A percentile compares a stretch with the other conserved stretches of the same genome.
phyloP scores from a whole-genome alignment of 805 yeast genomes.

The Metschnikowia aberdeeniae region DNA sequence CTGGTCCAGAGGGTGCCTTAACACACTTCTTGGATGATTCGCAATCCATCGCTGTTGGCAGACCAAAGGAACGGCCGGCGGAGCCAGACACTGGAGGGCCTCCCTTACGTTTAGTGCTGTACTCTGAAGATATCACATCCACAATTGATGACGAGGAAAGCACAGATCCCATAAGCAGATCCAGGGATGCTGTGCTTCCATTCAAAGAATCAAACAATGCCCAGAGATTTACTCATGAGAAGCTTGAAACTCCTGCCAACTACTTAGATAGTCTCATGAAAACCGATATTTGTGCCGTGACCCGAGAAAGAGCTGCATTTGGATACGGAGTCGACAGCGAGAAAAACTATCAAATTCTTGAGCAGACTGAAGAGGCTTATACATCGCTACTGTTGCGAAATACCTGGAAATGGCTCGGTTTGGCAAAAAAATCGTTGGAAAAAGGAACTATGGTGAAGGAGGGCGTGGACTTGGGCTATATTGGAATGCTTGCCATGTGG shows the following conservation, averaged over 20 bases:
- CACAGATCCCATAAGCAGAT: conserved; percentile 11
- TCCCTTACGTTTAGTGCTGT: conserved; percentile 1
- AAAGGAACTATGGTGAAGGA: conserved; percentile 66
- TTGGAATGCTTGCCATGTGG: conserved; percentile 92
- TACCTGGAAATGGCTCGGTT: conserved; percentile 89
- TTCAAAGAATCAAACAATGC: not conserved
- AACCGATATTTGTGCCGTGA: conserved; percentile 71
- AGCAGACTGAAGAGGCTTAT: conserved; percentile 45
- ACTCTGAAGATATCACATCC: conserved; percentile 26
- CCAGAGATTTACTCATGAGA: not conserved
- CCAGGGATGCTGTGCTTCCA: not conserved
- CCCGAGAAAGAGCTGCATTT: conserved; percentile 63
- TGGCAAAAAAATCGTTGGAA: conserved; percentile 61
- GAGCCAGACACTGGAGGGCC: not conserved
- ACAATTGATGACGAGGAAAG: conserved; percentile 30
- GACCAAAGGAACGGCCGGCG: not conserved
- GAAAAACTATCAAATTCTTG: conserved; percentile 57
- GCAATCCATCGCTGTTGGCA: not conserved
- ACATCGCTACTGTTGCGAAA: conserved; percentile 55
- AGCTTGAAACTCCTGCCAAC: conserved; percentile 13
- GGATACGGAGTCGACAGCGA: conserved; percentile 73
- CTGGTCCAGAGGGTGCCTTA: conserved; percentile 55
- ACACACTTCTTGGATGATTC: conserved; percentile 38
- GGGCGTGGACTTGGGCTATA: conserved; percentile 74
- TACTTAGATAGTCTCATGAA: conserved; percentile 44